A percentile compares a stretch with the other conserved stretches of the same genome.
Evolutionary conservation across 768 basidiomycete species (phyloP).

Genomic region (Mycena polygramma): DNA sequence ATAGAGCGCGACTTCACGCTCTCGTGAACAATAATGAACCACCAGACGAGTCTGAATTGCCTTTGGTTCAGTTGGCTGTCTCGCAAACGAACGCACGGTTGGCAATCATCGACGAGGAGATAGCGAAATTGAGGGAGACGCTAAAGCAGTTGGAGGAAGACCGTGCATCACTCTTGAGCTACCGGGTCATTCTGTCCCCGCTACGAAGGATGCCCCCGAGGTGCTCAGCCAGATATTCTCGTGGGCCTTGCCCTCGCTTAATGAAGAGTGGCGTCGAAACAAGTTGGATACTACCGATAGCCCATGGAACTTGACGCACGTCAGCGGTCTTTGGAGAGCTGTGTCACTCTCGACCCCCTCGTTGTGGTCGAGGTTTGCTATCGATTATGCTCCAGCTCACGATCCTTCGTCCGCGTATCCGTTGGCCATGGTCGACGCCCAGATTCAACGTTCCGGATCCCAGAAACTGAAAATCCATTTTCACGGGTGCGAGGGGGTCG

Average conservation of each 20-base stretch:
- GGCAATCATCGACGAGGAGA: neutral
- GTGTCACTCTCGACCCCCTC: slow-evolving; percentile 1
- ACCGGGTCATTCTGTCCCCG: neutral
- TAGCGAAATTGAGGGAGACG: neutral
- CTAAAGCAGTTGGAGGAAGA: neutral
- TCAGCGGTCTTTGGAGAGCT: slow-evolving; percentile 23
- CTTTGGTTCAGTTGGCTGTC: neutral
- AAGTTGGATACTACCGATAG: neutral
- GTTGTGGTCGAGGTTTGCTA: slow-evolving; percentile 12
- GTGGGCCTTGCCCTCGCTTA: neutral
- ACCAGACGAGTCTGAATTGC: neutral
- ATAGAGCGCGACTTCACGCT: neutral
- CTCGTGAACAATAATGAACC: neutral
- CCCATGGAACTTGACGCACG: slow-evolving; percentile 15
- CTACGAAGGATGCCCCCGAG: slow-evolving; percentile 12
- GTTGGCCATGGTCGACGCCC: too few relatives aligned
- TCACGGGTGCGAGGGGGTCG: neutral
- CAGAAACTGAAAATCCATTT: slow-evolving; percentile 1
- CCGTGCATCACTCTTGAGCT: neutral
- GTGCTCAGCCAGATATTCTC: slow-evolving; percentile 17
- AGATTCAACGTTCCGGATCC: neutral
- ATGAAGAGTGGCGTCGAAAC: neutral
- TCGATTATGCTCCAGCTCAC: neutral
- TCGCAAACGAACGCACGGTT: neutral
- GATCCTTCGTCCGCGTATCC: too few relatives aligned